A percentile compares a stretch with the other conserved stretches of the same genome.
Conservation (phyloP, 108 stramenopile species). For the Ochromonas danica region DNA sequence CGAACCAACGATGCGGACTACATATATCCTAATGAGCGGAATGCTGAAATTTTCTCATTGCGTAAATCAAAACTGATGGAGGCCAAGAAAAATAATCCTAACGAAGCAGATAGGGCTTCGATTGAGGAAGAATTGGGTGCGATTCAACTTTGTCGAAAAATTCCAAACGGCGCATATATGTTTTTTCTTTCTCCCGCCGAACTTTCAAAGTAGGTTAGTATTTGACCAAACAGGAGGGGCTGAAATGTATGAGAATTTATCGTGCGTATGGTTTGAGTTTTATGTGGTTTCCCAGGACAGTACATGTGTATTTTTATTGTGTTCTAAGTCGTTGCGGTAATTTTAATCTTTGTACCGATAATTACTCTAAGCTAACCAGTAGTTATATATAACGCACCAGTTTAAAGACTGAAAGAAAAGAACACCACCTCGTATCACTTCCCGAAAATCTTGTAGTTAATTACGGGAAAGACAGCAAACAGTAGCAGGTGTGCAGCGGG, state of each 20-base stretch:
- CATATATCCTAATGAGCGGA: slow-evolving; percentile 15
- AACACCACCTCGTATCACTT: slow-evolving; percentile 15
- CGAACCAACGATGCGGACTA: slow-evolving; percentile 13
- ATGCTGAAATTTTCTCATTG: slow-evolving; percentile 17
- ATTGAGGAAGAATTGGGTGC: slow-evolving; percentile 15
- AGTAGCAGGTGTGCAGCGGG: slow-evolving; percentile 12
- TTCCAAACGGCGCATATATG: slow-evolving; percentile 15
- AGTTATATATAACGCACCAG: slow-evolving; percentile 16
- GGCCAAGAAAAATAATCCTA: slow-evolving; percentile 16
- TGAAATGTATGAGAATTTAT: slow-evolving; percentile 17
- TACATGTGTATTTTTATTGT: slow-evolving; percentile 17
- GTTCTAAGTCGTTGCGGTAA: slow-evolving; percentile 15
- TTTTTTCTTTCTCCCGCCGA: slow-evolving; percentile 15
- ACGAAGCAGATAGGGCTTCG: slow-evolving; percentile 13
- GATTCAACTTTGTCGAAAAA: slow-evolving; percentile 17
- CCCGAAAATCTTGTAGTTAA: slow-evolving; percentile 16
- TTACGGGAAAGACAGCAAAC: slow-evolving; percentile 15
- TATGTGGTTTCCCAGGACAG: slow-evolving; percentile 14
- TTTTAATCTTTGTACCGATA: slow-evolving; percentile 17
- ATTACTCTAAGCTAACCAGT: slow-evolving; percentile 16
- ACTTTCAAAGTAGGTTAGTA: slow-evolving; percentile 17
- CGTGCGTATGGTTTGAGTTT: slow-evolving; percentile 15
- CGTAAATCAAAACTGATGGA: slow-evolving; percentile 16
- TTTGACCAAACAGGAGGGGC: slow-evolving; percentile 13
- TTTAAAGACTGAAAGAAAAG: slow-evolving; percentile 17